phyloP scores from a whole-genome alignment of 129 eudicot genomes.

The Cynara cardunculus region DNA sequence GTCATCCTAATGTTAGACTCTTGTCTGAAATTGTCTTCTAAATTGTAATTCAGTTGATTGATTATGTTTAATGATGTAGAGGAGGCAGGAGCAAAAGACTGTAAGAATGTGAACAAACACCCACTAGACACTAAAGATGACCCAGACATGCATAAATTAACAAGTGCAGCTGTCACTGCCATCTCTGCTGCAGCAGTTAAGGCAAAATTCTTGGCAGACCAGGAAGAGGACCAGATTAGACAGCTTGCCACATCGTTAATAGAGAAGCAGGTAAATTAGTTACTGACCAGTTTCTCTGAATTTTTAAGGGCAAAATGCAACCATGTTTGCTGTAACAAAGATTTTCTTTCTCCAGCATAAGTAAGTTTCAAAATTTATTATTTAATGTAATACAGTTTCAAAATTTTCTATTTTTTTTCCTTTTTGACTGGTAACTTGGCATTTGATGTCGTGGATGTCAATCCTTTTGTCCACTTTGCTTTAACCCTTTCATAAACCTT shows the following conservation, averaged over 20 bases:
- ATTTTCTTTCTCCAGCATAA: not conserved
- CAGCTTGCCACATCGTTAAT: constrained; percentile 64
- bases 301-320: not conserved
- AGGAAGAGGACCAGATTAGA: constrained; percentile 85
- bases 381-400: not conserved
- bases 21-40: not conserved
- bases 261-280: constrained; percentile 78
- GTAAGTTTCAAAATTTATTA: not conserved
- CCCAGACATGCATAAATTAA: constrained; percentile 40
- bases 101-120: constrained; percentile 21
- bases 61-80: constrained; percentile 27
- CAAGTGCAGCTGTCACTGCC: constrained; percentile 80
- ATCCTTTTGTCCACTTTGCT: not conserved
- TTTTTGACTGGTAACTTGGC: not conserved
- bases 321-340: too few relatives aligned
- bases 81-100: constrained; percentile 36
- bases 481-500: not conserved
- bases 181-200: constrained; percentile 93
- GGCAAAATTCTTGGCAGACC: constrained; percentile 82
- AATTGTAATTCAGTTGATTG: not conserved
- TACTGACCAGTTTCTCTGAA: not conserved
- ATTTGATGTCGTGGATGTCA: not conserved
- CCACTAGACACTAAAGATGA: constrained; percentile 32
- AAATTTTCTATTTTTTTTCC: not conserved
- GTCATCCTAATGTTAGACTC: not conserved